phyloP scores from a whole-genome alignment of 2,329 filamentous ascomycete species.

The Thelonectria blattea region DNA sequence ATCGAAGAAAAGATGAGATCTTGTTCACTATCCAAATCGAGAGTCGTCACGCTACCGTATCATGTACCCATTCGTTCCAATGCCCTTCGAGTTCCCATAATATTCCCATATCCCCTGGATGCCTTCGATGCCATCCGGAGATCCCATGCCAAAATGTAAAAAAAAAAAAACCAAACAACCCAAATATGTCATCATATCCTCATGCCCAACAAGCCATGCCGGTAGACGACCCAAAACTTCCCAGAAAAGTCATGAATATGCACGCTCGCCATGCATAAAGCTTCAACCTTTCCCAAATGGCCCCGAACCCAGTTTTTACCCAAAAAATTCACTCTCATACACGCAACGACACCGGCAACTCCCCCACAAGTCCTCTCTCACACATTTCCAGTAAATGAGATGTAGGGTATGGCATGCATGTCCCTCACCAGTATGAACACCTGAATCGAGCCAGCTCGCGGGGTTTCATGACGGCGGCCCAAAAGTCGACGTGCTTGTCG shows the following conservation, averaged over 20 bases:
- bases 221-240: not conserved
- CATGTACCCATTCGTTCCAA: not conserved
- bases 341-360: not conserved
- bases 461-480: slow-evolving; percentile 25
- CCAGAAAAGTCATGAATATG: not conserved
- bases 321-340: not conserved
- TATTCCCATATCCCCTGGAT: not conserved
- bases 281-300: not conserved
- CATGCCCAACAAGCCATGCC: not conserved
- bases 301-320: not conserved
- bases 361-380: not conserved
- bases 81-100: not conserved
- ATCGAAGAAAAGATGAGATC: not conserved
- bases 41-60: not conserved
- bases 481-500: slow-evolving; percentile 28
- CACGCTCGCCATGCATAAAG: not conserved
- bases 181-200: not conserved
- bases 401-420: not conserved
- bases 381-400: not conserved
- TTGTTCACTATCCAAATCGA: not conserved
- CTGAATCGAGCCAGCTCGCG: slow-evolving; percentile 23
- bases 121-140: not conserved
- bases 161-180: not conserved
- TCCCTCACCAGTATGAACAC: slow-evolving; percentile 24
- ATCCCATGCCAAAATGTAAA: not conserved